These are phyloP conservation scores for Colletotrichum higginsianum DNA, from an alignment of 2,329 filamentous ascomycete genomes.

Conservation along the genomic window DNA sequence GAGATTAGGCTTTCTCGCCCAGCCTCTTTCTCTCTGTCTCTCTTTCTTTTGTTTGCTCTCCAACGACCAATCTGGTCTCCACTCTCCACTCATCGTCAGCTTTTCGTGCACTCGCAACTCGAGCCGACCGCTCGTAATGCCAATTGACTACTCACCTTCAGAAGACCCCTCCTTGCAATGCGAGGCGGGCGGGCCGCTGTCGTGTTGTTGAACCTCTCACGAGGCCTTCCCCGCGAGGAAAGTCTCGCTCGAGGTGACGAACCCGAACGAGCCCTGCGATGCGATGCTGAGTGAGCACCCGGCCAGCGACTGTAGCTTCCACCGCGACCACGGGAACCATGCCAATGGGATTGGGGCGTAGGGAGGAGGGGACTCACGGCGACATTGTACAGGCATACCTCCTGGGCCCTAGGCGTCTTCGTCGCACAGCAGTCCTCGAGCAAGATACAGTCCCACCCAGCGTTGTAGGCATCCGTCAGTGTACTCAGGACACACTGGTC, in stretches of 20 bases:
- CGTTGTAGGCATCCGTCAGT: slow-evolving; percentile 68
- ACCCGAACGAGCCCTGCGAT: slow-evolving; percentile 38
- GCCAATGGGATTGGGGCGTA: neutral
- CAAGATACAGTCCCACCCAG: slow-evolving; percentile 53
- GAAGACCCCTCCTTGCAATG: neutral
- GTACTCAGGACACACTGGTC: slow-evolving; percentile 74
- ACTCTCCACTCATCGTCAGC: neutral
- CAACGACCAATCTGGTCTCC: neutral
- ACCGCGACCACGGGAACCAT: neutral
- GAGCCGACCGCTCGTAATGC: neutral
- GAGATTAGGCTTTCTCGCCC: neutral
- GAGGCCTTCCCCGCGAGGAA: slow-evolving; percentile 32
- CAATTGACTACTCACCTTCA: neutral
- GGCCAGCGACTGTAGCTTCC: neutral
- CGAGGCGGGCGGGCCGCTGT: neutral
- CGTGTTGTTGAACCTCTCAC: neutral
- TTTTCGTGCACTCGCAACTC: too few species aligned
- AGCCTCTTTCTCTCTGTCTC: neutral
- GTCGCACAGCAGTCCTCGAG: slow-evolving; percentile 39
- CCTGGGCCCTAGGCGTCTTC: slow-evolving; percentile 29
- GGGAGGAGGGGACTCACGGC: slow-evolving; percentile 21
- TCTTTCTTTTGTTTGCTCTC: too few species aligned
- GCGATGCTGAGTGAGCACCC: slow-evolving; percentile 11
- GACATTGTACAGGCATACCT: slow-evolving; percentile 35
- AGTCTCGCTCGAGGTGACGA: slow-evolving; percentile 28